Conservation (phyloP, 106 monocot genomes). For the Phalaenopsis equestris region DNA sequence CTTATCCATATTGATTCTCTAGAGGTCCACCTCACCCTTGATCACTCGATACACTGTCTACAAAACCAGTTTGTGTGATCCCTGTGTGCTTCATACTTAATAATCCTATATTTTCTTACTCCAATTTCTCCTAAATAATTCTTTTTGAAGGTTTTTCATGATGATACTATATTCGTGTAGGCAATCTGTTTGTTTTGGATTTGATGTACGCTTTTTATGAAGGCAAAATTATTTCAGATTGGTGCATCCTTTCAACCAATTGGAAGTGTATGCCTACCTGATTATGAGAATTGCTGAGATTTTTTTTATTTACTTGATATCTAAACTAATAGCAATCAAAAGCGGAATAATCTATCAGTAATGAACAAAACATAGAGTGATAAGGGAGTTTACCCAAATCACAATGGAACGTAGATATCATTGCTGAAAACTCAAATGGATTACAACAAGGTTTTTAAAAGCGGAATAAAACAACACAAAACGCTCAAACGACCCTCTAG, state of each 20-base stretch:
- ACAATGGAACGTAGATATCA: too few relatives aligned
- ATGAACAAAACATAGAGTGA: background rate
- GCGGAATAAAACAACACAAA: too few relatives aligned
- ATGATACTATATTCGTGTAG: background rate
- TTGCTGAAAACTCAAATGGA: too few relatives aligned
- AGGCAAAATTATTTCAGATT: background rate
- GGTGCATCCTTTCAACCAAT: background rate
- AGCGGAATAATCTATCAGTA: background rate
- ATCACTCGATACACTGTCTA: too few relatives aligned
- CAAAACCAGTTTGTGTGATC: too few relatives aligned
- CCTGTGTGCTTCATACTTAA: background rate
- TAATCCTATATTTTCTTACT: background rate
- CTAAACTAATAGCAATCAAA: background rate
- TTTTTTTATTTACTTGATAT: background rate
- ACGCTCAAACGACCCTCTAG: too few relatives aligned
- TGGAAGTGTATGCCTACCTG: background rate
- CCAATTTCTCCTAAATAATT: background rate
- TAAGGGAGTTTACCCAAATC: too few relatives aligned
- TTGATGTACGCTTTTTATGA: background rate
- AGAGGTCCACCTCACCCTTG: too few relatives aligned
- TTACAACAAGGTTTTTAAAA: too few relatives aligned
- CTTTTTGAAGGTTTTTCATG: background rate
- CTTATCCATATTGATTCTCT: too few relatives aligned
- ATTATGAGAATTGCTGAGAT: background rate
- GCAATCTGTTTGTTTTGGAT: background rate